Conservation (phyloP, 2,329 filamentous ascomycete genomes). For the Cytospora leucostoma region DNA sequence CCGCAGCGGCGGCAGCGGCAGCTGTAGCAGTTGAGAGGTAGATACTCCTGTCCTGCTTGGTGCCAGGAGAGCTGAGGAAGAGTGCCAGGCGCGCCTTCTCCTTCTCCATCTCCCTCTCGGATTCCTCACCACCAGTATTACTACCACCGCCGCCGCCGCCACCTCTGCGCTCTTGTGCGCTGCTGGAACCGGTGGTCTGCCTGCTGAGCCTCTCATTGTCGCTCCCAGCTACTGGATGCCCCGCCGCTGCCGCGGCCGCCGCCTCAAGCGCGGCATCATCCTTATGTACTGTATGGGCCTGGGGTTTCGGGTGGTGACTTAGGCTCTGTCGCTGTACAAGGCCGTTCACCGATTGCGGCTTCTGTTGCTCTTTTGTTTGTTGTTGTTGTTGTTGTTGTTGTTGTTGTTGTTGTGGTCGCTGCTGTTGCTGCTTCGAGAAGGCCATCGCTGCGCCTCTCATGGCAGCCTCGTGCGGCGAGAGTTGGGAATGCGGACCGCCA, state of each 20-base stretch:
- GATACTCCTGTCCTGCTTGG: constrained; percentile 16
- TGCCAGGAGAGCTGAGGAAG: constrained; percentile 28
- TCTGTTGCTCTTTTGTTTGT: neutral
- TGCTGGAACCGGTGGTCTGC: constrained; percentile 44
- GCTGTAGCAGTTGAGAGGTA: constrained; percentile 24
- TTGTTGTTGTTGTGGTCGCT: constrained; percentile 17
- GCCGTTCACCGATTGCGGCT: too few relatives aligned
- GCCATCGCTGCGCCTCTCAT: constrained; percentile 58
- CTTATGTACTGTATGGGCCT: constrained; percentile 19
- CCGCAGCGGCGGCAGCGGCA: constrained; percentile 9
- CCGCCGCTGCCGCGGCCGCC: constrained; percentile 41
- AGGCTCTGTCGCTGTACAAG: constrained; percentile 5
- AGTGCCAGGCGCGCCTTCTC: constrained; percentile 34
- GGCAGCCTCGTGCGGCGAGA: constrained; percentile 40
- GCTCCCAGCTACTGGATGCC: constrained; percentile 6
- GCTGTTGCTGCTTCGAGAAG: constrained; percentile 45
- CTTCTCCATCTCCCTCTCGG: constrained; percentile 28
- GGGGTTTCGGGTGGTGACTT: constrained; percentile 26
- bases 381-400: constrained; percentile 33
- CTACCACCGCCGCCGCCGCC: constrained; percentile 10
- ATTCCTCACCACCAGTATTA: constrained; percentile 26
- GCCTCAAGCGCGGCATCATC: constrained; percentile 47
- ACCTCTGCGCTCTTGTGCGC: constrained; percentile 29
- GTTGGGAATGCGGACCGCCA: constrained; percentile 6
- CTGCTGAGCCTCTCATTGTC: constrained; percentile 33